These are phyloP conservation scores for Breynia disticha DNA, from an alignment of 441 rosid genomes.

Conservation along the genomic window DNA sequence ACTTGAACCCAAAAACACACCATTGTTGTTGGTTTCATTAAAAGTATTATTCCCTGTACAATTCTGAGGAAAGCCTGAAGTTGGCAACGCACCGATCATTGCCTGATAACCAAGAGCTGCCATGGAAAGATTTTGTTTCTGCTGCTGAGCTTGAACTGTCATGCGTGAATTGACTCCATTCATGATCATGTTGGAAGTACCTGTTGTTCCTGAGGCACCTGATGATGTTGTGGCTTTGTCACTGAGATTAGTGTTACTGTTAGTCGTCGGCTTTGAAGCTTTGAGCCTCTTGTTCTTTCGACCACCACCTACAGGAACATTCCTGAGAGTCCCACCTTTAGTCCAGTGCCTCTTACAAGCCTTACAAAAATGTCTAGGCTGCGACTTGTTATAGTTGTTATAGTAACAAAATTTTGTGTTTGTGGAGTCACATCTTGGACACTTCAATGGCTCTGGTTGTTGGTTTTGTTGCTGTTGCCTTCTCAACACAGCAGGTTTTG, in stretches of 20 bases:
- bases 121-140: conserved; percentile 17
- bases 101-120: conserved; percentile 14
- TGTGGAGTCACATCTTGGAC: conserved; percentile 53
- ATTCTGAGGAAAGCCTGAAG: conserved; percentile 18
- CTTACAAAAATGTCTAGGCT: conserved; percentile 59
- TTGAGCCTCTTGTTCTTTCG: conserved; percentile 47
- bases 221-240: background rate
- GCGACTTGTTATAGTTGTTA: conserved; percentile 55
- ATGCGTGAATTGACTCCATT: conserved; percentile 16
- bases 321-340: conserved; percentile 54
- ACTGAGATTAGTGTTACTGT: conserved; percentile 1
- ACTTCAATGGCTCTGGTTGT: conserved; percentile 37
- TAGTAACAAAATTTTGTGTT: conserved; percentile 60
- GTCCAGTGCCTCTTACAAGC: conserved; percentile 66
- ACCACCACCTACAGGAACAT: conserved; percentile 54
- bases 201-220: background rate
- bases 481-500: conserved; percentile 18
- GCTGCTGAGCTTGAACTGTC: conserved; percentile 22
- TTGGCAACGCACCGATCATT: conserved; percentile 8
- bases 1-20: conserved; percentile 12
- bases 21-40: background rate
- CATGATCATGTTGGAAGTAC: background rate
- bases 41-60: no score
- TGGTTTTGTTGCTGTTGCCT: conserved; percentile 25
- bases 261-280: conserved; percentile 14